Conservation (phyloP, 2,329 filamentous ascomycete genomes). For the Talaromyces sp. region DNA sequence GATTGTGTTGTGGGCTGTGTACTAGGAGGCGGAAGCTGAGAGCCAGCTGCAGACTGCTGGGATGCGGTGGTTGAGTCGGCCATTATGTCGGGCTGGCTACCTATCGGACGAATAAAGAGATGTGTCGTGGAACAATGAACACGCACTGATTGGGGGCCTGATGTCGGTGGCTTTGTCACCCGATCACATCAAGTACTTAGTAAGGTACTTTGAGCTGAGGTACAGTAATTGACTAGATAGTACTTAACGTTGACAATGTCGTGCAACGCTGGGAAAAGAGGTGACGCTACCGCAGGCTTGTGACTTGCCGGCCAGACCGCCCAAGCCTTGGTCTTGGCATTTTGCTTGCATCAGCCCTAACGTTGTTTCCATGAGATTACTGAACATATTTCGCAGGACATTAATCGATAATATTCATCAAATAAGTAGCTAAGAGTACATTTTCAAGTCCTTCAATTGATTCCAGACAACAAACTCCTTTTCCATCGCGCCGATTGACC, state of each 20-base stretch:
- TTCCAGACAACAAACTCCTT: not conserved
- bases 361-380: not conserved
- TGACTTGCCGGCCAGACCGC: not conserved
- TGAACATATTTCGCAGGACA: not conserved
- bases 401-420: not conserved
- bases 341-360: not conserved
- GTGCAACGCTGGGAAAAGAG: not conserved
- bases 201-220: not conserved
- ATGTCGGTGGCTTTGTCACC: slow-evolving; percentile 6
- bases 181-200: slow-evolving; percentile 2
- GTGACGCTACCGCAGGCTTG: not conserved
- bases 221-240: not conserved
- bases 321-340: not conserved
- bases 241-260: not conserved
- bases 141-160: not conserved
- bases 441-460: not conserved
- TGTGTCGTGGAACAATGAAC: slow-evolving; percentile 3
- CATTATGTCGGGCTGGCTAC: slow-evolving; percentile 3
- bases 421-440: not conserved
- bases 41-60: slow-evolving; percentile 26
- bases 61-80: slow-evolving; percentile 13
- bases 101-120: slow-evolving; percentile 3
- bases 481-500: not conserved
- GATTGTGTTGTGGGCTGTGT: slow-evolving; percentile 23
- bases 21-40: slow-evolving; percentile 22